phyloP scores from a whole-genome alignment of 1,139 yeast species.

The Wickerhamomyces sp. region DNA sequence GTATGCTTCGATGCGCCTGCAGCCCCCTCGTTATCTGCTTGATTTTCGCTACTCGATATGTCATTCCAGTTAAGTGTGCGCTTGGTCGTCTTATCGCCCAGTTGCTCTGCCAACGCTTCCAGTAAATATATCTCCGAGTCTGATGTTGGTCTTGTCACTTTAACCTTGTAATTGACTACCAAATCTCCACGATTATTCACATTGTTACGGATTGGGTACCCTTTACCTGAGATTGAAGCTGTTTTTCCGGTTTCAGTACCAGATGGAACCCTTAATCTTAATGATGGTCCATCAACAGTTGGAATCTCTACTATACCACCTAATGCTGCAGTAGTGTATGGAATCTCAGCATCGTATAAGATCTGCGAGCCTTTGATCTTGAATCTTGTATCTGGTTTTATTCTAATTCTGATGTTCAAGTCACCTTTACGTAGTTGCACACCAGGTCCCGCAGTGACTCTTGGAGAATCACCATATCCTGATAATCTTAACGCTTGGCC shows the following conservation, averaged over 20 bases:
- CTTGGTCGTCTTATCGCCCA: constrained; percentile 75
- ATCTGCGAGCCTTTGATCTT: constrained; percentile 62
- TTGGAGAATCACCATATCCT: constrained; percentile 91
- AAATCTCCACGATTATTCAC: constrained; percentile 70
- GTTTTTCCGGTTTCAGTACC: constrained; percentile 81
- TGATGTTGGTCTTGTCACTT: constrained; percentile 68
- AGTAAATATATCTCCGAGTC: constrained; percentile 89
- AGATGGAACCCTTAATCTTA: constrained; percentile 77
- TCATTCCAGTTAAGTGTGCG: constrained; percentile 54
- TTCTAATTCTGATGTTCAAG: constrained; percentile 74
- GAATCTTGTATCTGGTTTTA: constrained; percentile 69
- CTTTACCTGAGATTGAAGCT: constrained; percentile 79
- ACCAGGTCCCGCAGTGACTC: constrained; percentile 57
- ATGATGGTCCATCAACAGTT: constrained; percentile 70
- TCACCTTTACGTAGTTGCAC: constrained; percentile 77
- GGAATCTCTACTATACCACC: constrained; percentile 92
- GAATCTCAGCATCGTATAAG: constrained; percentile 59
- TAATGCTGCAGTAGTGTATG: constrained; percentile 93
- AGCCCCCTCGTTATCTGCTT: constrained; percentile 20
- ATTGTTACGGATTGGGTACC: constrained; percentile 68
- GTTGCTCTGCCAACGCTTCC: constrained; percentile 92
- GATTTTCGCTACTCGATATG: too few relatives aligned
- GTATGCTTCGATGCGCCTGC: constrained; percentile 21
- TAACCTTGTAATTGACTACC: constrained; percentile 69
- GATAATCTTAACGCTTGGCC: constrained; percentile 82